Base-by-base conservation (phyloP, 1,284 basidiomycete species). In the Leccinum cinnamomeum region DNA sequence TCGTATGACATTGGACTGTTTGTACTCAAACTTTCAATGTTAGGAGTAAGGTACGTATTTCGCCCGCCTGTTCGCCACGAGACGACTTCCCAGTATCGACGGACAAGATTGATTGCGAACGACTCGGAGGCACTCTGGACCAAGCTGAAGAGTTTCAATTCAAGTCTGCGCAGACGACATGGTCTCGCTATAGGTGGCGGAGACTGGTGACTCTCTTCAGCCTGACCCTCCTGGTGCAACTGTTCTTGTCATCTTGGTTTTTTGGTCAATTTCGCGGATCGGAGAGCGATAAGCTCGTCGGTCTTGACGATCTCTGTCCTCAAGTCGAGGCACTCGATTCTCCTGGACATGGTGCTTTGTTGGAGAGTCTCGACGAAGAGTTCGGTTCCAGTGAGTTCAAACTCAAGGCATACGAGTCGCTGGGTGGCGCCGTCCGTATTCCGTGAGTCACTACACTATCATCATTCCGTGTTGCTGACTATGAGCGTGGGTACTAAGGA, bases 381-480 rank as follows among this genome's bases (percentile, higher is more conserved):
- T 80, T 77, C 56, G 60, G 58, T 12, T 75, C 74, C 0, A 68
- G 72, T 1, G 69, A 68, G 18, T 82, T 81, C 70, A 77, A 72
- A 65, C 66, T 71, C 23, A 72, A 77, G 59, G 79, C 77, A 3
- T 79, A 78, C 59, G 76, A 80, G 56, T 76, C 73, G 12, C 72
- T 83, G 8, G 77, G 78, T 28, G 80, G 77, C n/a, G 79, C 79
- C 1, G 72, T 83, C 25, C 69, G 77, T 28, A 77, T 83, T 50
- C 81, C 81, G 79, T 82, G 64, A 57, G 78, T 39, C 25, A 46
- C 35, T 20, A n/a, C n/a, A 10, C 3, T 3, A 6, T 37, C 18
- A 39, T 37, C 37, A 18, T 30, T 33, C n/a, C 25, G n/a, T 3
- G 30, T 23, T 48, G 7, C 18, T 61, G 25, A 63, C 51, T 30